Evolutionary conservation across 129 eudicot species (phyloP), one percentile per base, ranked within the genome.

Genomic region (Erigeron canadensis): DNA sequence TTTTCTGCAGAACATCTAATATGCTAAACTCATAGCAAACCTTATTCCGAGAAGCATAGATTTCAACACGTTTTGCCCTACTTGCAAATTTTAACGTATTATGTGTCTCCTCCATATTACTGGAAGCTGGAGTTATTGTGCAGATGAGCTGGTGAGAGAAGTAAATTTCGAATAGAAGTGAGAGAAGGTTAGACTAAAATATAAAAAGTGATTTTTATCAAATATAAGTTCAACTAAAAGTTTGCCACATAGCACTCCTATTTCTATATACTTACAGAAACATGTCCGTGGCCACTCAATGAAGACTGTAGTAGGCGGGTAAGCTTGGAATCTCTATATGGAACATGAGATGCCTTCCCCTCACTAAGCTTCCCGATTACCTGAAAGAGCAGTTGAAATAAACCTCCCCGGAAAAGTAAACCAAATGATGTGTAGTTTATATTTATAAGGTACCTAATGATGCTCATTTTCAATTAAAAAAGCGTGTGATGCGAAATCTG

Each of bases 41-140:
- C 94, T 83, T 87, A 76, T 94, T 94, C 42, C 96, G 91, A 7
- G 97, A 94, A 53, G 99, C 99, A 84, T 80, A 82, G 19, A 94
- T 90, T 82, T 94, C 99, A 16, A 94, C 96, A 75, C 89, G 97
- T 64, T 94, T 94, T 38, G 97, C 97, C 80, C 99, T 84, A 80
- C 97, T 89, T 58, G 99, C 99, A 76, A 94, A 94, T 55, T 94
- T 94, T 57, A 94, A 72, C 10, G 99, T 94, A 63, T 94, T 94
- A 77, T 90, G 99, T n/a, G 99, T 94, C 71, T 94, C 99, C 88
- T 94, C 99, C 90, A 84, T 78, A 74, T 83, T 94, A 67, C 99
- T 94, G 55, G 99, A 89, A 67, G 99, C 97, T 16, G 99, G 99
- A 62, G 99, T 94, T 51, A 94, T 83, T 5, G 97, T 94, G 82